phyloP scores from a whole-genome alignment of 2,329 filamentous ascomycete species.

The Juglanconis sp. region DNA sequence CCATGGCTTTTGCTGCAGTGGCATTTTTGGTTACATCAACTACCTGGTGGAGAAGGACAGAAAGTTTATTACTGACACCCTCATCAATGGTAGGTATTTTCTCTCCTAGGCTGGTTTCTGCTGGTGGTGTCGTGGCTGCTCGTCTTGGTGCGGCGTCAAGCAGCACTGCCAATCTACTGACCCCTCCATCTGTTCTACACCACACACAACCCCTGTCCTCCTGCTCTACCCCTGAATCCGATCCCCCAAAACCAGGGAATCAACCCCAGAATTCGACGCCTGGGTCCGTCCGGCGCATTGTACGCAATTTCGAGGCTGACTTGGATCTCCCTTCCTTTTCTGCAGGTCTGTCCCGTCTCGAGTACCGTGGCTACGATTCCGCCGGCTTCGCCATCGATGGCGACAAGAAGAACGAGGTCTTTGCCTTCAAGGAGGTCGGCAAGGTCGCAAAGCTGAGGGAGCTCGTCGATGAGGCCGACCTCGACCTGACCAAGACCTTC shows the following conservation, averaged over 20 bases:
- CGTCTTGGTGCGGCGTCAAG: background rate
- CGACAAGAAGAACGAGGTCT: slow-evolving; percentile 97
- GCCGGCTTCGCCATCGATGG: slow-evolving; percentile 94
- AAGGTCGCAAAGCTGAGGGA: slow-evolving; percentile 96
- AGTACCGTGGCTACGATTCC: slow-evolving; percentile 98
- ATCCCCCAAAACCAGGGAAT: background rate
- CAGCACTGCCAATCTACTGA: background rate
- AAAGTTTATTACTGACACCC: slow-evolving; percentile 90
- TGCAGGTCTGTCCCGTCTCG: slow-evolving; percentile 84
- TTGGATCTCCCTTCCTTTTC: slow-evolving; percentile 9
- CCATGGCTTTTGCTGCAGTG: slow-evolving; percentile 49
- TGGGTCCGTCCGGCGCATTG: background rate
- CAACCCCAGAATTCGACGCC: background rate
- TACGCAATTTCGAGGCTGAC: slow-evolving; percentile 9
- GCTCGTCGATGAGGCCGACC: slow-evolving; percentile 78
- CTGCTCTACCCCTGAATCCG: slow-evolving; percentile 4
- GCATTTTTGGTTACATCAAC: slow-evolving; percentile 98
- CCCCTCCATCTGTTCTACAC: background rate
- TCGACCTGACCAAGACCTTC: slow-evolving; percentile 88
- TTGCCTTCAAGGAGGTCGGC: slow-evolving; percentile 98
- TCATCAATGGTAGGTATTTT: slow-evolving; percentile 92
- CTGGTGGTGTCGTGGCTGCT: no score
- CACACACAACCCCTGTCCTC: background rate
- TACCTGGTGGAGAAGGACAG: slow-evolving; percentile 99
- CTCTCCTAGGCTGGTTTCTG: no score